phyloP scores from a whole-genome alignment of 805 yeast genomes.

The Sugiyamaella chiloensis region DNA sequence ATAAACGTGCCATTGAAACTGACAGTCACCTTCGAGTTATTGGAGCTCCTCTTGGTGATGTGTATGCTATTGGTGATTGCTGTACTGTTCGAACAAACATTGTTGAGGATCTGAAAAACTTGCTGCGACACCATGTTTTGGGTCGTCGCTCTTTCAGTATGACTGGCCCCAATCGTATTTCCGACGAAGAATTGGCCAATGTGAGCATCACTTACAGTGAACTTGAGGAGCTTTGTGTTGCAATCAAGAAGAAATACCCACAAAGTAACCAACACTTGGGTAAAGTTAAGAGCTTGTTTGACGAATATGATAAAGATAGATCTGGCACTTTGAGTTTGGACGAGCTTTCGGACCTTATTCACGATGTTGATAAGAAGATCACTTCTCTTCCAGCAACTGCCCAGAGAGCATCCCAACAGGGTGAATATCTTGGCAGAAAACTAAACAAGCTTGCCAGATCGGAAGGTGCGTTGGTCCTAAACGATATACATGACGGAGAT shows the following conservation, averaged over 20 bases:
- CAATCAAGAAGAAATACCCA: conserved; percentile 52
- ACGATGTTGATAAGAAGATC: conserved; percentile 57
- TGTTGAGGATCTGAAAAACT: conserved; percentile 52
- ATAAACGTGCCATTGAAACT: conserved; percentile 70
- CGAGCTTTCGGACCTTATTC: conserved; percentile 49
- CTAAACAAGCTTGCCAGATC: conserved; percentile 50
- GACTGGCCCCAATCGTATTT: conserved; percentile 24
- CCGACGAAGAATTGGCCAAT: conserved; percentile 51
- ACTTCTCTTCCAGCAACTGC: conserved; percentile 73
- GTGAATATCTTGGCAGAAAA: conserved; percentile 60
- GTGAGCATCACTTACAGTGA: conserved; percentile 48
- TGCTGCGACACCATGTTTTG: conserved; percentile 35
- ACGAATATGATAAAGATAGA: conserved; percentile 47
- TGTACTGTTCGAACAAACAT: conserved; percentile 61
- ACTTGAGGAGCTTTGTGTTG: conserved; percentile 46
- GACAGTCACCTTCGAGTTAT: conserved; percentile 68
- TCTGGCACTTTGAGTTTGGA: conserved; percentile 52
- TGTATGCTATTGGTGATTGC: conserved; percentile 72
- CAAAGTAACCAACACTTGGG: conserved; percentile 55
- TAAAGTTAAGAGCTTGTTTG: conserved; percentile 48
- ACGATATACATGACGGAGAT: conserved; percentile 50
- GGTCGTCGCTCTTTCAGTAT: conserved; percentile 19
- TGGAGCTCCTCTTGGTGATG: conserved; percentile 66
- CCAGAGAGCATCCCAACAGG: conserved; percentile 71
- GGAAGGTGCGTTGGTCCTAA: conserved; percentile 41